Conservation (phyloP, 257 asterid genomes). For the Rubia yunnanensis region DNA sequence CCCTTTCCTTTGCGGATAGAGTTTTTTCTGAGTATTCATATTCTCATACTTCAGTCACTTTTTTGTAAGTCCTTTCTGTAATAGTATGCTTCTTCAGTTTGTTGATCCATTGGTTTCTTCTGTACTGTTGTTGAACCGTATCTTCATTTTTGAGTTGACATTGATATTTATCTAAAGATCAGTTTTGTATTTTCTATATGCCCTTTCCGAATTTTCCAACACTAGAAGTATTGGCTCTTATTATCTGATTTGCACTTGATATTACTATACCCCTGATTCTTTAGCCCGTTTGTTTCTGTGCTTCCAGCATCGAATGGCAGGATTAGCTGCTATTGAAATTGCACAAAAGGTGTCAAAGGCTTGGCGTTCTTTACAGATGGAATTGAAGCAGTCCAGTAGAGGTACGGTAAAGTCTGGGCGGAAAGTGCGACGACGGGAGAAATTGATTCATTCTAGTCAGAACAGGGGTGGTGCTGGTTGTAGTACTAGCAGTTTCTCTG, state of each 20-base stretch:
- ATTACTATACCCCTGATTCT: conserved; percentile 13
- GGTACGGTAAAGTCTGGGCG: conserved; percentile 61
- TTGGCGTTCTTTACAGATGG: conserved; percentile 88
- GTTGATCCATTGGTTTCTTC: not conserved
- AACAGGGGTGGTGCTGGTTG: conserved; percentile 99
- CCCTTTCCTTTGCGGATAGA: conserved; percentile 1
- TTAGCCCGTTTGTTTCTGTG: conserved; percentile 15
- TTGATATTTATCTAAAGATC: not conserved
- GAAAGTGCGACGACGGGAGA: conserved; percentile 67
- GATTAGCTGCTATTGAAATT: conserved; percentile 93
- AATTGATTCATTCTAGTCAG: conserved; percentile 53
- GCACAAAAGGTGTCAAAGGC: conserved; percentile 88
- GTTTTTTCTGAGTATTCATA: not conserved
- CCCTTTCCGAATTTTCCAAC: not conserved
- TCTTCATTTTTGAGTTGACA: not conserved
- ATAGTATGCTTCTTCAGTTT: not conserved
- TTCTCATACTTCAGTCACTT: not conserved
- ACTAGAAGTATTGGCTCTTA: not conserved
- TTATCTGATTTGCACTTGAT: not conserved
- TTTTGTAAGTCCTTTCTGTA: not conserved
- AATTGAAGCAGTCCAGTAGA: conserved; percentile 72
- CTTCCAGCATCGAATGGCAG: conserved; percentile 96
- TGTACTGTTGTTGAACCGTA: not conserved
- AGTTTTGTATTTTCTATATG: not conserved
- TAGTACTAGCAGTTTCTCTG: conserved; percentile 75